Conservation (phyloP, 2,329 filamentous ascomycete genomes). For the Escovopsis sp. region DNA sequence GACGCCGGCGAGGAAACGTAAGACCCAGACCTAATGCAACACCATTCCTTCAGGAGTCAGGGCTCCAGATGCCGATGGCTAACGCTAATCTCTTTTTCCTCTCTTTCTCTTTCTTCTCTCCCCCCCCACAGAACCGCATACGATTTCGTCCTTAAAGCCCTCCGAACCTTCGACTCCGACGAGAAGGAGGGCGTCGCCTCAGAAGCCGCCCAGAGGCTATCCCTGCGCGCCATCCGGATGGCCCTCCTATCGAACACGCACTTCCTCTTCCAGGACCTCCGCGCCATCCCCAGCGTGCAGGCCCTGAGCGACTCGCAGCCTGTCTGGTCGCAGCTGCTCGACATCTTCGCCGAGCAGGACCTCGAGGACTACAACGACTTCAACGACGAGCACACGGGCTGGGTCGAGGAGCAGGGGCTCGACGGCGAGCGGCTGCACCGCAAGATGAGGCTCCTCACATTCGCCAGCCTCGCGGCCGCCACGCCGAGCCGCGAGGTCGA, state of each 20-base stretch:
- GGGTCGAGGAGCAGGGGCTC: slow-evolving; percentile 60
- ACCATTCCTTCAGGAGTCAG: background rate
- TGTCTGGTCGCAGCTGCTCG: slow-evolving; percentile 78
- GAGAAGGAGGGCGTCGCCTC: slow-evolving; percentile 40
- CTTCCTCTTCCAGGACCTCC: slow-evolving; percentile 68
- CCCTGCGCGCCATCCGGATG: slow-evolving; percentile 40
- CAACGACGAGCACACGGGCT: slow-evolving; percentile 77
- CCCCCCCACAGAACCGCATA: slow-evolving; percentile 38
- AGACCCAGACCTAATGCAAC: slow-evolving; percentile 19
- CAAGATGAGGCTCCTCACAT: slow-evolving; percentile 92
- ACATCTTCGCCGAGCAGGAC: slow-evolving; percentile 88
- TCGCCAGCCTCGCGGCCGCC: slow-evolving; percentile 75
- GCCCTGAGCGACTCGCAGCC: slow-evolving; percentile 73
- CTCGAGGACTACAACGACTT: slow-evolving; percentile 95
- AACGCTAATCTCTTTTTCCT: background rate
- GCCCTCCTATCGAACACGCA: slow-evolving; percentile 37
- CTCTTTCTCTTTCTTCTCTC: too few relatives aligned
- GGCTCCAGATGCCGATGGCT: background rate
- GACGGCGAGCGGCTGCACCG: slow-evolving; percentile 65
- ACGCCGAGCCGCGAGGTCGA: slow-evolving; percentile 75
- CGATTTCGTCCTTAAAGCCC: slow-evolving; percentile 49
- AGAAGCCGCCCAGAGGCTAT: slow-evolving; percentile 45
- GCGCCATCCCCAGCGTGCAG: slow-evolving; percentile 70
- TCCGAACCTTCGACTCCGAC: slow-evolving; percentile 44
- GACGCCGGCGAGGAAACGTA: slow-evolving; percentile 65